These are phyloP conservation scores for Ceratocystiopsis sp. DNA, from an alignment of 2,329 filamentous ascomycete species.

Conservation along the genomic window DNA sequence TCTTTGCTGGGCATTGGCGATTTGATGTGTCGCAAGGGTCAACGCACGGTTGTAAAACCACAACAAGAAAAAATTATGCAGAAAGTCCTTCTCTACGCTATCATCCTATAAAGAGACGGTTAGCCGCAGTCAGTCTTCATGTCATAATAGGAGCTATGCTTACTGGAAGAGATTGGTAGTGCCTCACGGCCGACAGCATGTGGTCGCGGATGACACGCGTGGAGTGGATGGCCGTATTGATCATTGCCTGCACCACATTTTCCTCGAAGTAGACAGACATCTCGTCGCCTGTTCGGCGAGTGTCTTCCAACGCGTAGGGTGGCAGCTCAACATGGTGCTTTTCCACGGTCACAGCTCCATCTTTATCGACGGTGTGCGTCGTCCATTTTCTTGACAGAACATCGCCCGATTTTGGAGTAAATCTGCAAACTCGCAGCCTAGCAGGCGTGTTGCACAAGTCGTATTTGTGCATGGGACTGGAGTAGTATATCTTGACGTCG, in stretches of 20 bases:
- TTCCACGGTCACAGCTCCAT: neutral
- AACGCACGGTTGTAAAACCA: slow-evolving; percentile 31
- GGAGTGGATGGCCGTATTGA: slow-evolving; percentile 10
- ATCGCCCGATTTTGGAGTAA: slow-evolving; percentile 21
- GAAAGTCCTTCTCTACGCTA: slow-evolving; percentile 17
- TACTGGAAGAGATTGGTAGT: slow-evolving; percentile 11
- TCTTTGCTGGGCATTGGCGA: too few relatives aligned
- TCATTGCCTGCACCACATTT: slow-evolving; percentile 16
- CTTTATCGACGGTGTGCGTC: slow-evolving; percentile 1
- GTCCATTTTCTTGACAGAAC: slow-evolving; percentile 22
- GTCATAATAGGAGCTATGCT: neutral
- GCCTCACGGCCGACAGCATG: slow-evolving; percentile 9
- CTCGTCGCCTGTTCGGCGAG: neutral
- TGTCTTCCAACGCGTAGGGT: slow-evolving; percentile 6
- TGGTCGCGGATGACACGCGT: slow-evolving; percentile 5
- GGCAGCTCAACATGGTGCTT: slow-evolving; percentile 4
- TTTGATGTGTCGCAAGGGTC: neutral
- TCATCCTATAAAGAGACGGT: slow-evolving; percentile 6
- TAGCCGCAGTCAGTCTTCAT: neutral
- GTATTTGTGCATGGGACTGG: slow-evolving; percentile 13
- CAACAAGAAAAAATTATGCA: slow-evolving; percentile 24
- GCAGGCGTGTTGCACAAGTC: slow-evolving; percentile 21
- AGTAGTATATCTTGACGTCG: slow-evolving; percentile 15
- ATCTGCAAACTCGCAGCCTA: slow-evolving; percentile 22
- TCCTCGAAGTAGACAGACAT: slow-evolving; percentile 18